Conservation (phyloP, 345 rosid genomes). For the Sisymbrium irio region DNA sequence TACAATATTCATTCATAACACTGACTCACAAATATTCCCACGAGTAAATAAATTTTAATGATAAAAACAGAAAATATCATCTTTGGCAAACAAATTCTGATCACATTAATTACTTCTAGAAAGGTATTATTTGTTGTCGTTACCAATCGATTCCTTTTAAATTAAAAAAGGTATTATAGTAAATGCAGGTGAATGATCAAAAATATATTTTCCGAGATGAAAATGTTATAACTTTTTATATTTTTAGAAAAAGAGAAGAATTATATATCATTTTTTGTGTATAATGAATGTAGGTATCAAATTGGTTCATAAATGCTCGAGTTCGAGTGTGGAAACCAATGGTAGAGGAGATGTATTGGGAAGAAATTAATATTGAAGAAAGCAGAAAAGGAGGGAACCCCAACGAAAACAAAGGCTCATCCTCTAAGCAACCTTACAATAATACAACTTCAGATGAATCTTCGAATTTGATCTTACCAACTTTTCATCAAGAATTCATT, state of each 20-base stretch:
- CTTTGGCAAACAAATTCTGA: neutral
- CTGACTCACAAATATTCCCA: neutral
- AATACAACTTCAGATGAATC: conserved; percentile 20
- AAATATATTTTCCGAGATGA: neutral
- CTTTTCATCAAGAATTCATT: conserved; percentile 12
- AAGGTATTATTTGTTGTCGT: neutral
- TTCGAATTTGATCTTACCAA: neutral
- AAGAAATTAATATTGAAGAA: conserved; percentile 51
- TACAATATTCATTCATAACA: neutral
- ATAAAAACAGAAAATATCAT: neutral
- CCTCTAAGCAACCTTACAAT: conserved; percentile 20
- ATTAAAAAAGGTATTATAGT: neutral
- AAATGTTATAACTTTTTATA: too few relatives aligned
- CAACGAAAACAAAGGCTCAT: conserved; percentile 40
- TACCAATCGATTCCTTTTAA: neutral
- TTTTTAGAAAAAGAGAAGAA: neutral
- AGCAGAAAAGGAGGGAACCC: conserved; percentile 16
- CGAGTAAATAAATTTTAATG: neutral
- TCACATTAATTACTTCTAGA: neutral
- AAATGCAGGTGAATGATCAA: neutral
- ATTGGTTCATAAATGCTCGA: conserved; percentile 78
- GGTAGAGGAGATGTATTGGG: conserved; percentile 80
- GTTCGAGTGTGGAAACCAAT: conserved; percentile 89
- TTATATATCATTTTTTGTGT: neutral
- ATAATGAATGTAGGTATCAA: conserved; percentile 25